A percentile compares a stretch with the other conserved stretches of the same genome.
phyloP scores from a whole-genome alignment of 1,284 basidiomycete genomes.

The Apiotrichum gracile region DNA sequence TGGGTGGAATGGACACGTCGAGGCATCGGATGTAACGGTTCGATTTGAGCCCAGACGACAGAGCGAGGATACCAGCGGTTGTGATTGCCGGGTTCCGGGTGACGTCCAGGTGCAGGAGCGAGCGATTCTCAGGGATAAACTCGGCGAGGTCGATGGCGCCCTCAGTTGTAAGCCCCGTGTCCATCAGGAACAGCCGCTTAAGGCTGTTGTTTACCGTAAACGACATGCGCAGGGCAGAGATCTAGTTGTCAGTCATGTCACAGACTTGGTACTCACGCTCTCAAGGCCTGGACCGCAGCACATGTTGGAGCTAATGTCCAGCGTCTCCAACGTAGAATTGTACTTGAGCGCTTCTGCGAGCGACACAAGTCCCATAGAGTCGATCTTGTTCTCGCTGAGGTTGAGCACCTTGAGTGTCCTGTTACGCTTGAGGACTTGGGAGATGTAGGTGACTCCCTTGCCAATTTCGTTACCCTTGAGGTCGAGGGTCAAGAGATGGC shows the following conservation, averaged over 20 bases:
- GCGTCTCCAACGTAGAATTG: constrained; percentile 85
- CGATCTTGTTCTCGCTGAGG: constrained; percentile 87
- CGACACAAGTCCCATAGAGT: constrained; percentile 68
- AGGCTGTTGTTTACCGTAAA: constrained; percentile 89
- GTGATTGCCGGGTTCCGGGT: constrained; percentile 70
- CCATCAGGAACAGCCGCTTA: constrained; percentile 84
- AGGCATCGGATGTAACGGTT: constrained; percentile 85
- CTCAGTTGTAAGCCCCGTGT: constrained; percentile 71
- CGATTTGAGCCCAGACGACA: constrained; percentile 72
- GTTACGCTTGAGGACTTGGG: constrained; percentile 93
- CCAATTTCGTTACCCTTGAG: constrained; percentile 84
- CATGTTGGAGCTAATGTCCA: constrained; percentile 88
- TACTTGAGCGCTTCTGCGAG: constrained; percentile 96
- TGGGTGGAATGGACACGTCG: constrained; percentile 85
- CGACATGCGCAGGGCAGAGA: constrained; percentile 79
- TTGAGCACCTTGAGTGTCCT: constrained; percentile 90
- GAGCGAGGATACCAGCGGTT: constrained; percentile 85
- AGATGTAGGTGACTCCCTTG: constrained; percentile 81
- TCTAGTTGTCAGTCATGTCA: constrained; percentile 49
- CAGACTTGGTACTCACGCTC: constrained; percentile 60
- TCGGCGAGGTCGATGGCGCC: constrained; percentile 94
- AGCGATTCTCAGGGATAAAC: constrained; percentile 84
- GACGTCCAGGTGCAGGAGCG: constrained; percentile 80
- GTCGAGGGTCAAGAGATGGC: constrained; percentile 80
- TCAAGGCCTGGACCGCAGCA: constrained; percentile 82